Base-by-base conservation (phyloP, 352 stramenopile genomes). In the Phytophthora agathidicida region DNA sequence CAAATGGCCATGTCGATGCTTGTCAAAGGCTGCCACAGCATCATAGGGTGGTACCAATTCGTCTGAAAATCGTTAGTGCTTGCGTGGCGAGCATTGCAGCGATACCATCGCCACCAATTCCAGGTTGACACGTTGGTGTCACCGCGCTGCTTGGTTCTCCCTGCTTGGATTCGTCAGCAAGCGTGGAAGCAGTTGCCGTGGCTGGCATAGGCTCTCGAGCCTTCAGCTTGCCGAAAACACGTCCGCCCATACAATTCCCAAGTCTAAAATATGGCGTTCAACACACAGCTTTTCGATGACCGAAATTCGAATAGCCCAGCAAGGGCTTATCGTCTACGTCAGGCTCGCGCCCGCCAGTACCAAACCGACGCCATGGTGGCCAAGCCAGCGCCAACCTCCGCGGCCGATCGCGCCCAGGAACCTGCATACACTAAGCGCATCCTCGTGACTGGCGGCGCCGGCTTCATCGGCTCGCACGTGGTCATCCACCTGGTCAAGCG, bases 391-490 rank as follows among this genome's bases (percentile, higher is more conserved):
- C n/a, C n/a, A n/a, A n/a, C n/a, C n/a, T n/a, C n/a, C n/a, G n/a
- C n/a, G n/a, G n/a, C n/a, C n/a, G n/a, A n/a, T n/a, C n/a, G n/a
- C n/a, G n/a, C n/a, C n/a, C n/a, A n/a, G n/a, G n/a, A n/a, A n/a
- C n/a, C n/a, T n/a, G n/a, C n/a, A n/a, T 88, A 69, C 52, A 68
- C 65, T 14, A 91, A 97, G 72, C 98, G 98, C 72, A 98, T 99
- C 59, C 82, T 99, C 38, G 76, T 99, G 14, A 99, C 97, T 5
- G 97, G 96, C 55, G 97, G 97, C 62, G 97, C 97, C 9, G 97
- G 97, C 23, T 98, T 98, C 71, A 98, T 98, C 60, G 97, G 91
- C 23, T 99, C 94, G 43, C 97, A 99, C 80, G 89, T 99, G 0
- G 94, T 98, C 51, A 97, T 98, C 46, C 75, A 98, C 51, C 80